These are phyloP conservation scores for Hanseniaspora lachancei DNA, from an alignment of 805 yeast genomes.

Conservation along the genomic window DNA sequence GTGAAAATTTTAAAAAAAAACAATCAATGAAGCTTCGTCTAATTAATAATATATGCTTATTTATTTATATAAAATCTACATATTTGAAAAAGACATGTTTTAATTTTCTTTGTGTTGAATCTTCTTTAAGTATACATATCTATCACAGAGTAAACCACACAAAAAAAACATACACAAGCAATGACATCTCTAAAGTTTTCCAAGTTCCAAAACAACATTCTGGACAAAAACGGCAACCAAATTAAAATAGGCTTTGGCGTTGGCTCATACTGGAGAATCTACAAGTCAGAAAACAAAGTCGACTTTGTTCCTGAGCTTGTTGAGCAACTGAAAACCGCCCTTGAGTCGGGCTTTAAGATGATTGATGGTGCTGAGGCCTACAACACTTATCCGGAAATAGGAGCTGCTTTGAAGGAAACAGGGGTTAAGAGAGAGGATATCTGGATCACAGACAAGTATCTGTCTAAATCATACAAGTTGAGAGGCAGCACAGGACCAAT, in stretches of 20 bases:
- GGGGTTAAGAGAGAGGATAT: constrained; percentile 33
- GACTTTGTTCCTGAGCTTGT: constrained; percentile 31
- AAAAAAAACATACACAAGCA: background rate
- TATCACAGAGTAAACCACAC: background rate
- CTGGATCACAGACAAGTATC: constrained; percentile 50
- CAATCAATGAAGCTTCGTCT: too few relatives aligned
- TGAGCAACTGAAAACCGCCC: constrained; percentile 34
- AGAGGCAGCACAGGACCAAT: constrained; percentile 32
- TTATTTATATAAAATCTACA: too few relatives aligned
- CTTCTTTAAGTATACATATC: too few relatives aligned
- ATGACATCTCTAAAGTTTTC: background rate
- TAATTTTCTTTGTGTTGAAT: too few relatives aligned
- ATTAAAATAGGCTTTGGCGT: constrained; percentile 32
- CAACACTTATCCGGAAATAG: constrained; percentile 45
- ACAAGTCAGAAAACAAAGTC: constrained; percentile 19
- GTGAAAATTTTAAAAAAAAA: too few relatives aligned
- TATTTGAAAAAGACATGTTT: too few relatives aligned
- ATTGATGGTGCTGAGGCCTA: constrained; percentile 57
- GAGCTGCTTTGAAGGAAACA: constrained; percentile 34
- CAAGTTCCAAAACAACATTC: constrained; percentile 7
- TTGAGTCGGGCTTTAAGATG: constrained; percentile 43
- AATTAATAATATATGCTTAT: too few relatives aligned
- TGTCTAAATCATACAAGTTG: constrained; percentile 27
- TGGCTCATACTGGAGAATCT: constrained; percentile 35
- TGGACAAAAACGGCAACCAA: constrained; percentile 8